Base-by-base conservation (phyloP, 768 basidiomycete genomes). In the Suillus americanus region DNA sequence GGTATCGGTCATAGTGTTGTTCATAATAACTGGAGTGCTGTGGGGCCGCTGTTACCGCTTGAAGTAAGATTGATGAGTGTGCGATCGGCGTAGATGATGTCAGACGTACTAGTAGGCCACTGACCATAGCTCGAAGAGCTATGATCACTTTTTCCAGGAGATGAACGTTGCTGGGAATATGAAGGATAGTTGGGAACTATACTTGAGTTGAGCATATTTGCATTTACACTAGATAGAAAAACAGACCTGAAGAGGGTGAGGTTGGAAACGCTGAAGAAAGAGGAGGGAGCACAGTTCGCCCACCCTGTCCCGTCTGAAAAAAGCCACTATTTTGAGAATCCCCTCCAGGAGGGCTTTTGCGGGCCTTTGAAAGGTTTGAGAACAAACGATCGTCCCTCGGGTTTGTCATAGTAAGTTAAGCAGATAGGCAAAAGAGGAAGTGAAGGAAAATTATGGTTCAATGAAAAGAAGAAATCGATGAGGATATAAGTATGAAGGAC, bases 181-280 rank as follows among this genome's bases (percentile, higher is more conserved):
- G 86, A 79, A 73, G 79, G 84, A 77, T 83, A 72, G 79, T 85
- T 85, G 73, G 79, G 76, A 79, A 81, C 89, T 89, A 78, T 79
- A 82, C 75, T 79, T 73, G 77, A 71, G 79, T 86, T 87, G 85
- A 87, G 85, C 79, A 79, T 72, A 79, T 81, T 50, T 81, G 83
- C 74, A 77, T 74, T 73, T 77, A 83, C 77, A 83, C 79, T 78
- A 83, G 73, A 81, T 79, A 83, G 79, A 79, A 78, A 79, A 83
- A 90, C 90, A 85, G 87, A 91, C 90, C 90, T 91, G 90, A 86
- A 89, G 88, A 89, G 87, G 83, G 89, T 89, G 87, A 91, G 88
- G 86, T 87, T 89, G 89, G 89, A 89, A 90, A 89, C 73, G 86
- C 86, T 79, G 88, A 83, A 86, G 86, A 85, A 85, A 91, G 82